These are phyloP conservation scores for Aspergillus steynii DNA, from an alignment of 495 filamentous ascomycete genomes.

Conservation along the genomic window DNA sequence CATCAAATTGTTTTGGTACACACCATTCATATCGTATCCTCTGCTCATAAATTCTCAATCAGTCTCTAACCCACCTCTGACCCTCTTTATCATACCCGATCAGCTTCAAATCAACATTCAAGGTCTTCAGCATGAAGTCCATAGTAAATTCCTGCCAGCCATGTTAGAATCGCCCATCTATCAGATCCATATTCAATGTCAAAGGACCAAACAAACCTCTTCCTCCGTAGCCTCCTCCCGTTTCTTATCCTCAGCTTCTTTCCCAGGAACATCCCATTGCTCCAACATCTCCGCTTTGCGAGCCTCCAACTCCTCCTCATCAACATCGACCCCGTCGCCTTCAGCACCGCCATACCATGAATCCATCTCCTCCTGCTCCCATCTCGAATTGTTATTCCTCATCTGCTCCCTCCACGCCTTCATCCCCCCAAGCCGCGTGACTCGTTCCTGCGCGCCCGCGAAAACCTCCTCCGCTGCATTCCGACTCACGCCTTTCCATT, in stretches of 20 bases:
- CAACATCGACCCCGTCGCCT: slow-evolving; percentile 18
- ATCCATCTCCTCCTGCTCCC: slow-evolving; percentile 33
- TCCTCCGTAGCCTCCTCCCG: slow-evolving; percentile 35
- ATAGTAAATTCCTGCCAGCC: slow-evolving; percentile 61
- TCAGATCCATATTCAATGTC: slow-evolving; percentile 5
- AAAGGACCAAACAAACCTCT: slow-evolving; percentile 37
- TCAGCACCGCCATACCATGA: slow-evolving; percentile 17
- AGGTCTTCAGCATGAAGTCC: slow-evolving; percentile 67
- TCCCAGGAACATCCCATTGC: slow-evolving; percentile 22
- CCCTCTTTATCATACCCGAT: slow-evolving; percentile 62
- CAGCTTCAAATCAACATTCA: slow-evolving; percentile 62
- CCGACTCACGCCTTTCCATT: slow-evolving; percentile 50
- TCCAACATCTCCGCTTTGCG: slow-evolving; percentile 28
- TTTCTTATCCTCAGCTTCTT: slow-evolving; percentile 18
- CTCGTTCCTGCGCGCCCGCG: slow-evolving; percentile 38
- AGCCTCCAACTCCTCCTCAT: slow-evolving; percentile 30
- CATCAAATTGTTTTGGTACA: neutral
- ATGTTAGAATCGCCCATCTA: neutral
- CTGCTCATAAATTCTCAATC: neutral
- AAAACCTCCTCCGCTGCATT: slow-evolving; percentile 56
- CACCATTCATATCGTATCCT: neutral
- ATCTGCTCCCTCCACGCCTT: slow-evolving; percentile 52
- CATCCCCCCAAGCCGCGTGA: slow-evolving; percentile 57
- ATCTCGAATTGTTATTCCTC: slow-evolving; percentile 36
- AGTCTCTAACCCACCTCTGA: slow-evolving; percentile 53